Evolutionary conservation across 169 alveolate genomes (phyloP).

Genomic region (Eimeria falciformis): DNA sequence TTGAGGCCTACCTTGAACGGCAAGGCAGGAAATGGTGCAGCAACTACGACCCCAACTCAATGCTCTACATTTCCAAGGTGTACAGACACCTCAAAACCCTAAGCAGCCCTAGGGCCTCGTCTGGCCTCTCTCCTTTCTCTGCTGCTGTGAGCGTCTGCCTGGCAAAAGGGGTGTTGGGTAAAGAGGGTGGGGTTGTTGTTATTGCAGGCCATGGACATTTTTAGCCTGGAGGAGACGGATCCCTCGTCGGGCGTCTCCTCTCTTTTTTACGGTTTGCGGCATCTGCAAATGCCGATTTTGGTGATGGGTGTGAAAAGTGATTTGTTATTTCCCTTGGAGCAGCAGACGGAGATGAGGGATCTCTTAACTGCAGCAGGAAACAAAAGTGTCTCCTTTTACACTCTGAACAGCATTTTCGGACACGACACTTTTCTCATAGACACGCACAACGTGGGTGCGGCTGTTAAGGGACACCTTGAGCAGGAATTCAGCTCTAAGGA

Average conservation of each 20-base stretch:
- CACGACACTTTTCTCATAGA: constrained; percentile 77
- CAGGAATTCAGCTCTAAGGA: no score
- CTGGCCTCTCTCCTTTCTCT: no score
- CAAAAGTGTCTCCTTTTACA: constrained; percentile 57
- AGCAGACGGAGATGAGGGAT: constrained; percentile 61
- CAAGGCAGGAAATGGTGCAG: constrained; percentile 76
- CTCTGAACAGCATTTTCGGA: constrained; percentile 67
- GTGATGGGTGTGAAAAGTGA: constrained; percentile 73
- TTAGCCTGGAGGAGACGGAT: constrained; percentile 35
- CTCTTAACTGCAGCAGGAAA: constrained; percentile 50
- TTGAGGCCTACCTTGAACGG: constrained; percentile 71
- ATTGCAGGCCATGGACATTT: constrained; percentile 74
- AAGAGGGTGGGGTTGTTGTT: no score
- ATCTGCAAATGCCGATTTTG: constrained; percentile 62
- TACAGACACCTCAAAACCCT: background rate
- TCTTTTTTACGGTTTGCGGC: constrained; percentile 29
- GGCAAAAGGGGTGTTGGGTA: no score
- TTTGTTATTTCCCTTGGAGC: constrained; percentile 68
- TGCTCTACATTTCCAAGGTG: constrained; percentile 73
- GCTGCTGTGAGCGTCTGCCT: no score
- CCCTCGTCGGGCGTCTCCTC: constrained; percentile 3
- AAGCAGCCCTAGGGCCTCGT: no score
- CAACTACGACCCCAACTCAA: constrained; percentile 71
- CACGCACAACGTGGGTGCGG: constrained; percentile 67
- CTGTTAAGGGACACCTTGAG: constrained; percentile 74